Conservation (phyloP, 1,284 basidiomycete species). For the Macrocybe sp. region DNA sequence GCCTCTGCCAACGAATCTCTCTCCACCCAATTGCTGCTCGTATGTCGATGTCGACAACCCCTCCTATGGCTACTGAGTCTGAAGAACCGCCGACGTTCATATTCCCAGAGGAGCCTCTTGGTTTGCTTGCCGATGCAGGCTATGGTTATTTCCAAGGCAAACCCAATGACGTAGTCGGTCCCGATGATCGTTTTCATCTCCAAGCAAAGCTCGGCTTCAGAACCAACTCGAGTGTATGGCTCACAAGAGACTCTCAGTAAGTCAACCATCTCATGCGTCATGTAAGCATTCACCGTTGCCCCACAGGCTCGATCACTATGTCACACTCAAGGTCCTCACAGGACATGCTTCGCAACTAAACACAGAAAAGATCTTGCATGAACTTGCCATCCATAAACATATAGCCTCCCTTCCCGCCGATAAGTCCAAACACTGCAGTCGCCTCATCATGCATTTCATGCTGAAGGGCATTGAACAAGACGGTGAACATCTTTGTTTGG, state of each 20-base stretch:
- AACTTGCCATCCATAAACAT: constrained; percentile 31
- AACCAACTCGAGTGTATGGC: constrained; percentile 15
- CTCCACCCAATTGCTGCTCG: too few relatives aligned
- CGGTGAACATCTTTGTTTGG: neutral
- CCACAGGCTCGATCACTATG: neutral
- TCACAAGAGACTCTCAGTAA: neutral
- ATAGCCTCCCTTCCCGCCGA: constrained; percentile 19
- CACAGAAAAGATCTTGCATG: constrained; percentile 23
- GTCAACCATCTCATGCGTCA: neutral
- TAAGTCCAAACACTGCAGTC: constrained; percentile 25
- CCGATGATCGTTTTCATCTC: constrained; percentile 14
- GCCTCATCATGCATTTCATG: constrained; percentile 22
- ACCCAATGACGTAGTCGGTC: constrained; percentile 14
- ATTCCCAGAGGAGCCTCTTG: constrained; percentile 14
- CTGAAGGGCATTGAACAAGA: neutral
- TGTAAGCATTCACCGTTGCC: neutral
- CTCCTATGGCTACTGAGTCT: too few relatives aligned
- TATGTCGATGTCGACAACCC: too few relatives aligned
- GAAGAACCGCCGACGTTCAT: too few relatives aligned
- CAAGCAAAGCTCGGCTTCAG: constrained; percentile 19
- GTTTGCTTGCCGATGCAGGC: constrained; percentile 15
- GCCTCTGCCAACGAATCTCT: too few relatives aligned
- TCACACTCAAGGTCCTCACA: constrained; percentile 4
- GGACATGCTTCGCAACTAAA: constrained; percentile 20
- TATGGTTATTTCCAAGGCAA: constrained; percentile 20